Evolutionary conservation across 2,329 filamentous ascomycete species (phyloP), one percentile per base, ranked within the genome.

Genomic region (Rutstroemia sp.): DNA sequence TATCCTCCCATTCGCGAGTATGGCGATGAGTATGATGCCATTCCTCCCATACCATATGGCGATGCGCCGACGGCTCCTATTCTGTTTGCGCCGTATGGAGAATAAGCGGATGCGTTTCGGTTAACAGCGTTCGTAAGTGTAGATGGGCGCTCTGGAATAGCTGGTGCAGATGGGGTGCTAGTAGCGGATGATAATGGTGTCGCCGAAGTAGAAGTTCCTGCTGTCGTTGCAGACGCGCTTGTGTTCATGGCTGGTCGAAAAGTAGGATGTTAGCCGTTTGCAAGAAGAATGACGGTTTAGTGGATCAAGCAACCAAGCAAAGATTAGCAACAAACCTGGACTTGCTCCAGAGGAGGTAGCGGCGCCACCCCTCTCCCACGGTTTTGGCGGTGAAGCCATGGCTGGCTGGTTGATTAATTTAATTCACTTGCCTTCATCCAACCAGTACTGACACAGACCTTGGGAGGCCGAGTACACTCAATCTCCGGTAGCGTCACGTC

Each of bases 341-440:
- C 57, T 65, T 63, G 63, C 58, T 55, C 63, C 62, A 30, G 59
- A 63, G 38, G 55, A 64, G 60, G 61, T 57, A 40, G 59, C 63
- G 45, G 53, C 61, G 56, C 62, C 65, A 73, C 86, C 87, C 72
- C 87, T 83, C 76, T 99, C 94, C 94, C 94, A 99, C 48, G 94
- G 94, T 75, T 99, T 99, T 56, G 94, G 94, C 69, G 94, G 94
- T 72, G 92, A 96, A 61, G 81, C 81, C 79, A 84, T 84, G 12
- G 61, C 57, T 64, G 12, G 61, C 57, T 64, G 69, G 34, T 69
- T 17, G 51, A 57, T 27, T 21, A 23, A 47, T 21, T 14, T 34
- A 38, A n/a, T 27, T 10, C 19, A 34, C 47, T 49, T 30, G 17
- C 9, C 16, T 16, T 19, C n/a, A 23, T 51, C n/a, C 16, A 39